Evolutionary conservation across 2,329 filamentous ascomycete genomes (phyloP), one percentile per base, ranked within the genome.

Genomic region (Neophaeococcomyces mojaviensis): DNA sequence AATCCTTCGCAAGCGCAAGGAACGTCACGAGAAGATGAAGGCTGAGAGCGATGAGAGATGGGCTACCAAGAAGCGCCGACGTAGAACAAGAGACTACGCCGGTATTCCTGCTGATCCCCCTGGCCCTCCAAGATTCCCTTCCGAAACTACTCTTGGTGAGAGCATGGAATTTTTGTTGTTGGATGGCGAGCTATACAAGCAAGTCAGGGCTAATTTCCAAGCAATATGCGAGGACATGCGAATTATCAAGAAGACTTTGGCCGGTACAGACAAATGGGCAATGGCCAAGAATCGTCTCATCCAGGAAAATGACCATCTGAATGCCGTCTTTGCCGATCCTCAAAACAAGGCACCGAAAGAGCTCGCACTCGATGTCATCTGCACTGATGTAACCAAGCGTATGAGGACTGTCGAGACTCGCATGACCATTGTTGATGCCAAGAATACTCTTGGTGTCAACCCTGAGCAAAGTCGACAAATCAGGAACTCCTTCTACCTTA

Each of bases 81-180:
- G 83, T 51, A 74, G 82, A 38, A 83, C 81, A 44, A 74, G 78
- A 55, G 77, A 76, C n/a, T 84, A 79, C 71, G 81, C 77, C 34
- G 81, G 81, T 2, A 62, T 85, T 20, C 79, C 82, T 12, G 75
- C 82, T 31, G 82, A 86, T 59, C 78, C 79, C 5, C 75, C 81
- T 1, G 79, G 81, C 3, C 78, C 81, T 16, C 81, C 83, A 12
- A 78, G 86, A 18, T 92, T 88, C 52, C 84, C 84, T 1, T 90
- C 86, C 0, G 86, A 92, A 63, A 89, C 84, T 10, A 89, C 86
- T 0, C 77, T 92, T 48, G 82, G 86, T 53, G 84, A 90, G 64
- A 82, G 83, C 58, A 86, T 88, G 59, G 72, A 73, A 10, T 83
- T 81, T 49, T 69, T 94, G 22, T 70, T 68, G 31, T 69, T 94